phyloP scores from a whole-genome alignment of 2,329 filamentous ascomycete species.

The Escovopsis weberi region DNA sequence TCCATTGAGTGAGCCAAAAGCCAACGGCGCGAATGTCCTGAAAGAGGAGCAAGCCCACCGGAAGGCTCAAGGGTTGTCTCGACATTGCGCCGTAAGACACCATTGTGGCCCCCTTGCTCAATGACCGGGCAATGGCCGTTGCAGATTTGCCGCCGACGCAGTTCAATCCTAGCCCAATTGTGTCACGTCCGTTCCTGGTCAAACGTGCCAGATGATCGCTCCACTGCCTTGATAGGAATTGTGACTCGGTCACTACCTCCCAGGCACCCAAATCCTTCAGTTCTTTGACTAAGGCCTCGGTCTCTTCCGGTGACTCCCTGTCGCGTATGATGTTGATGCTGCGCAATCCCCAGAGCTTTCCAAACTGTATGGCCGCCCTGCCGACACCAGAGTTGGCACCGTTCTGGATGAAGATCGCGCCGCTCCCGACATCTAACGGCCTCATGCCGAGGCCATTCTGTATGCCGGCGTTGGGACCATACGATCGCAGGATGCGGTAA shows the following conservation, averaged over 20 bases:
- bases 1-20: constrained; percentile 93
- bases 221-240: constrained; percentile 46
- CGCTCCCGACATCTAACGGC: constrained; percentile 30
- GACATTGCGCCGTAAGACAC: constrained; percentile 97
- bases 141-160: constrained; percentile 86
- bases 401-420: constrained; percentile 95
- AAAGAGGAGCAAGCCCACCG: constrained; percentile 81
- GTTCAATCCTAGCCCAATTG: constrained; percentile 69
- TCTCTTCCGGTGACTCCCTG: constrained; percentile 48
- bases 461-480: constrained; percentile 36
- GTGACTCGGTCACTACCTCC: constrained; percentile 40
- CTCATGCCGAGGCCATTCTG: constrained; percentile 31
- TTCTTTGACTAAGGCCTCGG: constrained; percentile 41
- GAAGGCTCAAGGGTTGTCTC: constrained; percentile 67
- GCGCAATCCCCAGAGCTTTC: constrained; percentile 69
- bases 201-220: constrained; percentile 44
- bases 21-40: constrained; percentile 79
- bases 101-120: constrained; percentile 55
- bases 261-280: constrained; percentile 40
- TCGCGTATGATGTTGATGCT: constrained; percentile 82
- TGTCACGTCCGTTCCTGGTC: constrained; percentile 57
- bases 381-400: constrained; percentile 92
- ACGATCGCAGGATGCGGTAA: constrained; percentile 83
- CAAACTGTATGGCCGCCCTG: constrained; percentile 80
- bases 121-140: constrained; percentile 58